Evolutionary conservation across 805 yeast species (phyloP), one percentile per base, ranked within the genome.

Genomic region (Saccharomyces eubayanus): DNA sequence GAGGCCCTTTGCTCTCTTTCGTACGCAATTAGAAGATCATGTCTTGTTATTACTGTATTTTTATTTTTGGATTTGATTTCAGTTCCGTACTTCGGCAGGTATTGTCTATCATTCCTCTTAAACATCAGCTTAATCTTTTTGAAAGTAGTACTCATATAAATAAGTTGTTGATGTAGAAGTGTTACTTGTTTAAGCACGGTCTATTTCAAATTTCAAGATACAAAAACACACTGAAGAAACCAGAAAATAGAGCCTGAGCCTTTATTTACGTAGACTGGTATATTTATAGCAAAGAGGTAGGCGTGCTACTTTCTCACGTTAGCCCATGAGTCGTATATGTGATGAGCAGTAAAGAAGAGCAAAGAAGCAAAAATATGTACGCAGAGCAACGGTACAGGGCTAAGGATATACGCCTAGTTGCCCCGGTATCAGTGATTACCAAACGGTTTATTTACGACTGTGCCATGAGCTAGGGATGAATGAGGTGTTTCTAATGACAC

Each of bases 11-110:
- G 43, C 16, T 48, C 51, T 5, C 48, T 51, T 24, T 48, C 46
- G 20, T 52, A 40, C n/a, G 51, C 46, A 45, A 47, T 52, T 2
- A 52, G 46, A 9, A 51, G 46, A 21, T 46, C 50, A 40, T 48
- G 31, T 10, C 55, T 29, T 14, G 51, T 49, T 48, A 45, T 29
- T 28, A 46, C 41, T 40, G 43, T 31, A 16, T 36, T 36, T 16
- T 36, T 36, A 36, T 51, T 46, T 27, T 29, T 40, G n/a, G 27
- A 21, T 36, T 36, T 46, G n/a, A 45, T 31, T 16, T 46, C 52
- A 28, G 46, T 24, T 47, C 47, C 40, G 5, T 41, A 48, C 27
- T 21, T 28, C 41, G 41, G 47, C 11, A 12, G 24, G 16, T 36
- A 36, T 36, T 16, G 24, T 6, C 43, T 36, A 36, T 36, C 43